Evolutionary conservation across 192 early-diverging fungal genomes (phyloP), one percentile per base, ranked within the genome.

Genomic region (Gonapodya prolifera): DNA sequence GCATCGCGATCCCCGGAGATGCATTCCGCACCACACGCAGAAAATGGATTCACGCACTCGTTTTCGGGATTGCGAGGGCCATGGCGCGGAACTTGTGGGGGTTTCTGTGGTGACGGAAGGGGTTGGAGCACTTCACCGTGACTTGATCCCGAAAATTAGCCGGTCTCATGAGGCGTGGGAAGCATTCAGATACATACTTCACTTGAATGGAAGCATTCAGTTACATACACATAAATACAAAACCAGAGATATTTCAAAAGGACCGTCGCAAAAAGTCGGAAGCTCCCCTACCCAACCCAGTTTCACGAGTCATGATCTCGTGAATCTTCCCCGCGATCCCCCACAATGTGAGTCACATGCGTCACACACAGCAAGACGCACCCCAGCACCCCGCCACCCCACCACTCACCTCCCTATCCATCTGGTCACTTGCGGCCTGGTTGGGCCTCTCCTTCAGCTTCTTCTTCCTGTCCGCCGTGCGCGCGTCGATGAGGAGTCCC

Each of bases 401-500:
- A n/a, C n/a, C n/a, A n/a, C n/a, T n/a, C n/a, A n/a, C n/a, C n/a
- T 61, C 45, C 23, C 8, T 16, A 16, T 61, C 45, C 45, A 61
- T 61, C 23, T 61, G 45, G 8, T 23, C 8, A 8, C 8, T 16
- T 61, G 45, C 45, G 23, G 45, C 45, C 8, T 8, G 8, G 8
- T 61, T 8, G 23, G 45, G 45, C 23, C 45, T 61, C 45, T 8
- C 45, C 23, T 61, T 61, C 8, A 61, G 45, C 45, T 78, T 79
- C 18, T 61, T 69, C 79, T 78, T 78, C 69, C 83, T 76, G 17
- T 34, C 70, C 36, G 69, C 35, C 2, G 78, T 80, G 35, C 83
- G 34, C 18, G 77, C 77, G 76, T 84, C 83, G 0, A 84, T 69
- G 8, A 84, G 33, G 45, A 85, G 61, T 45, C 71, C 69, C 84